Base-by-base conservation (phyloP, 768 basidiomycete genomes). In the Termitomyces sp. region DNA sequence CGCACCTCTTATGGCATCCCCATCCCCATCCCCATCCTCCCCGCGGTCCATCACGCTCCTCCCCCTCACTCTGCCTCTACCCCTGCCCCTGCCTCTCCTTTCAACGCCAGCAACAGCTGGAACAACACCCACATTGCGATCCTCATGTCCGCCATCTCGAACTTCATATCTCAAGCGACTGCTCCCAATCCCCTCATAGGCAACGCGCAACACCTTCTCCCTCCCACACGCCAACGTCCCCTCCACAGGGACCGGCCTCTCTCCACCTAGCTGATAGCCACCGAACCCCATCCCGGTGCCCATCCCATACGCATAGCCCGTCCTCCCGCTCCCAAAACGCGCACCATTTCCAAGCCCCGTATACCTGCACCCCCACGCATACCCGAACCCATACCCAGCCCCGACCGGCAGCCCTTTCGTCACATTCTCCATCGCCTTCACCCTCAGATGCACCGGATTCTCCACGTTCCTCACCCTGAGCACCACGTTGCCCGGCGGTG, bases 371-470 rank as follows among this genome's bases (percentile, higher is more conserved):
- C 80, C 79, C 81, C 59, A 67, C 18, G 39, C 39, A 20, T 29
- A 18, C 46, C 47, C 26, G 5, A 31, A 44, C 31, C 48, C 48
- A 33, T 13, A 48, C 29, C 64, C 61, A 73, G 66, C 18, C 75
- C 80, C 5, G 72, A 70, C 61, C 16, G 34, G 24, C 50, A 51
- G 9, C 72, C 70, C 63, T 65, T 74, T 51, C 20, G 31, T 34
- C 66, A 81, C 67, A 63, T 86, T 86, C 64, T 82, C 79, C 64
- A 86, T 69, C n/a, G 87, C 87, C 66, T 76, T 77, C 42, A 88
- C 65, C 4, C 85, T 73, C 51, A 88, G 72, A 59, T 80, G 75
- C 45, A 81, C 74, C 6, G 85, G 85, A 62, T 89, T 88, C 54
- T 80, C 73, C 5, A 87, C 76, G 3, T 80, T 81, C 8, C 87